Percentiles rank a stretch among this genome's conserved stretches.
Evolutionary conservation across 306 rosid species (phyloP).

Genomic region (Cucumis hystrix): DNA sequence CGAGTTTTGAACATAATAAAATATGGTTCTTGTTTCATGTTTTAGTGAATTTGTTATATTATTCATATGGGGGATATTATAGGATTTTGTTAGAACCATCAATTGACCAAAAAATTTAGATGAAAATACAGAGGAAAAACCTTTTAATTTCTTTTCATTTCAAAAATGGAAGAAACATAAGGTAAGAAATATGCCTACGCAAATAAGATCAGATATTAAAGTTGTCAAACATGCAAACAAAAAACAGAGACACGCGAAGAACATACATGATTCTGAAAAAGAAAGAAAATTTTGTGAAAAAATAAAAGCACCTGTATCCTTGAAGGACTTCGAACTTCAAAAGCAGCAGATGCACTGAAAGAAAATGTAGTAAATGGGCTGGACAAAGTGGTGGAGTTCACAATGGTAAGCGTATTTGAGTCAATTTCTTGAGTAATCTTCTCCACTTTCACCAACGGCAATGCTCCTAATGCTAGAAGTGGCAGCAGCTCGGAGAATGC

Average conservation of each 20-base stretch:
- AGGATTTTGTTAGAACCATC: not conserved
- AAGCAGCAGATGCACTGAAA: conserved; percentile 77
- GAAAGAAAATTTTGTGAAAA: not conserved
- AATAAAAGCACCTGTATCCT: conserved; percentile 64
- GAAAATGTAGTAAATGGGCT: conserved; percentile 50
- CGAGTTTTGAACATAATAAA: not conserved
- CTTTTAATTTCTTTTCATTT: not conserved
- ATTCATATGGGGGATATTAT: not conserved
- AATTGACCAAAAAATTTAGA: not conserved
- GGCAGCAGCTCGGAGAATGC: conserved; percentile 89
- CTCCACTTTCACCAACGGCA: conserved; percentile 64
- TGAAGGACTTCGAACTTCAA: conserved; percentile 80
- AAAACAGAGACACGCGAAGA: not conserved
- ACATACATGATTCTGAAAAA: not conserved
- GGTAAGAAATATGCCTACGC: not conserved
- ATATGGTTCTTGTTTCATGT: not conserved
- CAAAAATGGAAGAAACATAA: not conserved
- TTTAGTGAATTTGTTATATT: not conserved
- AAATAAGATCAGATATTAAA: not conserved
- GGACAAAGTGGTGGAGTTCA: conserved; percentile 60
- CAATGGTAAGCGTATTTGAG: conserved; percentile 28
- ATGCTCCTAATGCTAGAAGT: conserved; percentile 67
- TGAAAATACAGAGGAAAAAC: not conserved
- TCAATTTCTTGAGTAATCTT: conserved; percentile 69
- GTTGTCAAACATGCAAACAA: not conserved